phyloP scores from a whole-genome alignment of 2,329 filamentous ascomycete genomes.

The Colletotrichum ledebouriae region DNA sequence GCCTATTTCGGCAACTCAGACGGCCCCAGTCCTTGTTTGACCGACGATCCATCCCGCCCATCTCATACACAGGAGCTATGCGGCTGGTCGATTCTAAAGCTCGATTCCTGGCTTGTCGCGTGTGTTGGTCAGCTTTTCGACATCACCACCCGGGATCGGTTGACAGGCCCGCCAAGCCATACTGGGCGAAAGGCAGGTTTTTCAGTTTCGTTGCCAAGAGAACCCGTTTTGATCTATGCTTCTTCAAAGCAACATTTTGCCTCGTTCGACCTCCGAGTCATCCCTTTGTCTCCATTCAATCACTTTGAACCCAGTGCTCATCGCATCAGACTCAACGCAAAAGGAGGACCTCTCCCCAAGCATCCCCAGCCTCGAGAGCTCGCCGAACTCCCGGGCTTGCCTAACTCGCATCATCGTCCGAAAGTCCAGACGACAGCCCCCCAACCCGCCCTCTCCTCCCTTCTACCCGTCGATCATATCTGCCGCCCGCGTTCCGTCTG shows the following conservation, averaged over 20 bases:
- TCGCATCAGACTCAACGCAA: slow-evolving; percentile 9
- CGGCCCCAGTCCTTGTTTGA: not conserved
- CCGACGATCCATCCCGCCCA: slow-evolving; percentile 18
- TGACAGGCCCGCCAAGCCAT: slow-evolving; percentile 21
- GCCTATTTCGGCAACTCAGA: slow-evolving; percentile 4
- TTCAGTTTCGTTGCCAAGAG: slow-evolving; percentile 30
- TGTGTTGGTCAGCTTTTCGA: not conserved
- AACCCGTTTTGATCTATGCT: slow-evolving; percentile 19
- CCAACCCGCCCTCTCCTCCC: not conserved
- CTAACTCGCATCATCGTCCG: slow-evolving; percentile 23
- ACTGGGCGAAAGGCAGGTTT: not conserved
- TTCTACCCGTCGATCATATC: not conserved
- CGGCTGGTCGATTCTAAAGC: not conserved
- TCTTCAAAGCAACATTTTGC: not conserved
- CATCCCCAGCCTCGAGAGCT: slow-evolving; percentile 23
- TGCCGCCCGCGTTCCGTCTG: slow-evolving; percentile 9
- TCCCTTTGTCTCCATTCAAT: not conserved
- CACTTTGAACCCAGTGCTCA: slow-evolving; percentile 5
- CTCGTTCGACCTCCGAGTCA: slow-evolving; percentile 8
- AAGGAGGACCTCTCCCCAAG: slow-evolving; percentile 25
- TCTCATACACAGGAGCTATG: slow-evolving; percentile 28
- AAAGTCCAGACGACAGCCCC: slow-evolving; percentile 4
- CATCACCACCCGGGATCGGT: not conserved
- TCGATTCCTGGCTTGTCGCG: not conserved
- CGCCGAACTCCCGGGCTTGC: slow-evolving; percentile 17